Evolutionary conservation across 2,329 filamentous ascomycete genomes (phyloP).

Genomic region (Lachnellula occidentalis): DNA sequence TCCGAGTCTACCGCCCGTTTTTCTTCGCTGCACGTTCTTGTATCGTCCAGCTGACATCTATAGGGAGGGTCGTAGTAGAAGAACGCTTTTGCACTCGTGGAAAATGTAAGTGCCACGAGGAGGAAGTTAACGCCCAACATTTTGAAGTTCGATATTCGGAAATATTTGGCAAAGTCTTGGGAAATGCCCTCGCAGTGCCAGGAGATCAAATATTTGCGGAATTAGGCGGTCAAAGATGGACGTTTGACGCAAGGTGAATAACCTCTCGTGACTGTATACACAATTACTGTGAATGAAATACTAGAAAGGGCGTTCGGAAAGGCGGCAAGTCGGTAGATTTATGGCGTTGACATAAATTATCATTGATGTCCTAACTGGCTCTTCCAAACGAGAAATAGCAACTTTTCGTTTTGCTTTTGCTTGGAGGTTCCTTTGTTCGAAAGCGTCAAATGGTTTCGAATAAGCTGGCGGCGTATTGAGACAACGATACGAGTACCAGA

Average conservation of each 20-base stretch:
- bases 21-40: background rate
- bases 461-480: conserved; percentile 8
- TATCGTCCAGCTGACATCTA: conserved; percentile 16
- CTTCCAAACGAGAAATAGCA: background rate
- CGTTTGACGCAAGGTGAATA: no score
- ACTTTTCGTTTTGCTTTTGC: background rate
- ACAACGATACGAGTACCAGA: conserved; percentile 21
- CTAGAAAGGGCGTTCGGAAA: background rate
- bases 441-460: background rate
- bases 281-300: no score
- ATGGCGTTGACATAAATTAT: background rate
- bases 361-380: background rate
- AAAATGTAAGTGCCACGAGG: conserved; percentile 10
- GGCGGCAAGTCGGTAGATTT: background rate
- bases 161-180: no score
- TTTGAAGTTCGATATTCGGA: background rate
- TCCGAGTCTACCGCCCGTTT: conserved; percentile 7
- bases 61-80: conserved; percentile 24
- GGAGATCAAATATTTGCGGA: no score
- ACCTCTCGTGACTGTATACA: no score
- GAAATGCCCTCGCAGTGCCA: no score
- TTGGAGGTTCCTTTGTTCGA: background rate
- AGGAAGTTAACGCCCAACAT: conserved; percentile 19
- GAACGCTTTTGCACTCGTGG: conserved; percentile 20
- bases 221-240: no score